These are phyloP conservation scores for Volvariella volvacea DNA, from an alignment of 1,284 basidiomycete genomes.

Conservation along the genomic window DNA sequence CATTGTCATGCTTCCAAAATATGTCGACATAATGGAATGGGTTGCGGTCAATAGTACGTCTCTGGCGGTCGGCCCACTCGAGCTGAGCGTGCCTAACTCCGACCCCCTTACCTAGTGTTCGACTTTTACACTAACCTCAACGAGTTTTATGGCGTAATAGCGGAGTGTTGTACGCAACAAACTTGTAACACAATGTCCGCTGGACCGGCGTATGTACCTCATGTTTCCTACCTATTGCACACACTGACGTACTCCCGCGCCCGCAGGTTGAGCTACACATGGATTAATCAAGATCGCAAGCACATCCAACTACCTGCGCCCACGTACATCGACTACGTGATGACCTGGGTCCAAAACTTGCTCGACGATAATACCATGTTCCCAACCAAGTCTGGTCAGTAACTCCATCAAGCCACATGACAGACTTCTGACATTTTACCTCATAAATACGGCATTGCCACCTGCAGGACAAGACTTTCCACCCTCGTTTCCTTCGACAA, in stretches of 20 bases:
- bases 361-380: constrained; percentile 91
- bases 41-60: constrained; percentile 91
- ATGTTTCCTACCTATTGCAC: background rate
- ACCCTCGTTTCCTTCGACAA: constrained; percentile 82
- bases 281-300: constrained; percentile 95
- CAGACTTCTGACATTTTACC: background rate
- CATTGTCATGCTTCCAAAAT: constrained; percentile 96
- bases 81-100: background rate
- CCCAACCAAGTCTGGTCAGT: constrained; percentile 87
- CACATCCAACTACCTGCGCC: constrained; percentile 91
- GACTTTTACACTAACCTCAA: constrained; percentile 97
- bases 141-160: constrained; percentile 93
- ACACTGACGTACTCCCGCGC: constrained; percentile 1
- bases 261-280: constrained; percentile 88
- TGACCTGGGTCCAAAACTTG: constrained; percentile 96
- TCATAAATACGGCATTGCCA: no score
- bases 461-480: constrained; percentile 86
- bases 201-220: constrained; percentile 65
- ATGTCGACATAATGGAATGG: constrained; percentile 98
- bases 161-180: constrained; percentile 90
- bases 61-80: constrained; percentile 1
- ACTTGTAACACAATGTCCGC: constrained; percentile 94
- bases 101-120: constrained; percentile 52
- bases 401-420: background rate
- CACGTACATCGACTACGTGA: constrained; percentile 98